These are phyloP conservation scores for Pelargonium australe DNA, from an alignment of 441 rosid genomes.

Conservation along the genomic window DNA sequence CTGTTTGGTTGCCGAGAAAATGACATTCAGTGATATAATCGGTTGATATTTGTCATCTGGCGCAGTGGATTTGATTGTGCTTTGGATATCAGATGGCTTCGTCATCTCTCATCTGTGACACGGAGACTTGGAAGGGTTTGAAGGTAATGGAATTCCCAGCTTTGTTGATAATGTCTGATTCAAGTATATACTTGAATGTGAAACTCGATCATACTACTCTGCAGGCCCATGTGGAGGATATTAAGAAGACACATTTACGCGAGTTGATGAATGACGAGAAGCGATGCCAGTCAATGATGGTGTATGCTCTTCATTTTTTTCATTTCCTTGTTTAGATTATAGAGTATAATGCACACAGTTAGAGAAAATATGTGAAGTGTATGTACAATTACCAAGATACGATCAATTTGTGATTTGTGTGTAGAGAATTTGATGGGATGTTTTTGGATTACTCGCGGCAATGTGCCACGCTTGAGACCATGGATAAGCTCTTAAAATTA, in stretches of 20 bases:
- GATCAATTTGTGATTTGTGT: not conserved
- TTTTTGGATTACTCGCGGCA: constrained; percentile 76
- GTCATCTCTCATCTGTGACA: not conserved
- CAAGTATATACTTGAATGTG: not conserved
- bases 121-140: constrained; percentile 3
- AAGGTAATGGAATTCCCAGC: not conserved
- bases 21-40: not conserved
- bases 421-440: constrained; percentile 70
- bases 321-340: not conserved
- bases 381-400: no score
- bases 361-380: no score
- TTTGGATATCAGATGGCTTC: not conserved
- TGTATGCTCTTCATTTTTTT: constrained; percentile 30
- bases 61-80: not conserved
- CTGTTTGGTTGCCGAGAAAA: constrained; percentile 1
- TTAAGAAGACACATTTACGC: constrained; percentile 72
- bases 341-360: no score
- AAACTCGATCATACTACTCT: not conserved
- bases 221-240: constrained; percentile 67
- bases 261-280: constrained; percentile 59
- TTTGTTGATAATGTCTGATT: not conserved
- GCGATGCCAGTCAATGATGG: constrained; percentile 70
- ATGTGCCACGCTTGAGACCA: constrained; percentile 58
- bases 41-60: not conserved
- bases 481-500: constrained; percentile 55